phyloP scores from a whole-genome alignment of 2,329 filamentous ascomycete genomes.

The Colletotrichum noveboracense region DNA sequence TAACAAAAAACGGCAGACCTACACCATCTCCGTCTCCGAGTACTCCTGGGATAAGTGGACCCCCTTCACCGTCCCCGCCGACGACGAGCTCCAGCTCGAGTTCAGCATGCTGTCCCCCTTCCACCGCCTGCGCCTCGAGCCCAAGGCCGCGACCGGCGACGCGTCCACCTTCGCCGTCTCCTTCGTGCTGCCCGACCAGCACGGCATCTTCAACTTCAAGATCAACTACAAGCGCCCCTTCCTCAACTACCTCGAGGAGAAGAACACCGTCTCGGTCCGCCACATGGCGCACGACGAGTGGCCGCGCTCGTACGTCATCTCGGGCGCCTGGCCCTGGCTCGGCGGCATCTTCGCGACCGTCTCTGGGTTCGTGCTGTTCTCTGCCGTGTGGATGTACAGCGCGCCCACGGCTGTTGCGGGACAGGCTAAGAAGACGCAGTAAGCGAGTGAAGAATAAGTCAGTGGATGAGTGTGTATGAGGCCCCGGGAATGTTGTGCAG shows the following conservation, averaged over 20 bases:
- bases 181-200: slow-evolving; percentile 92
- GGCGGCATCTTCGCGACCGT: slow-evolving; percentile 85
- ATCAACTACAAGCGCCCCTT: slow-evolving; percentile 98
- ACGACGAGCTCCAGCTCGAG: slow-evolving; percentile 87
- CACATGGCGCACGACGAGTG: slow-evolving; percentile 99
- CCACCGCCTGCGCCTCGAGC: slow-evolving; percentile 79
- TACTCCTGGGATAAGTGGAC: slow-evolving; percentile 76
- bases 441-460: slow-evolving; percentile 1
- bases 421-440: slow-evolving; percentile 54
- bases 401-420: slow-evolving; percentile 45
- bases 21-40: slow-evolving; percentile 88
- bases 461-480: neutral
- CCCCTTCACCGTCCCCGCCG: slow-evolving; percentile 73
- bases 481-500: neutral
- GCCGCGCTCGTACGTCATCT: slow-evolving; percentile 88
- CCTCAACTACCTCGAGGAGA: slow-evolving; percentile 88
- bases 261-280: slow-evolving; percentile 90
- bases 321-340: slow-evolving; percentile 93
- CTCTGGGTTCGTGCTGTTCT: slow-evolving; percentile 83
- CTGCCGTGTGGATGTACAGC: slow-evolving; percentile 84
- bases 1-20: slow-evolving; percentile 64
- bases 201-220: slow-evolving; percentile 98
- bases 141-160: slow-evolving; percentile 63
- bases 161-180: slow-evolving; percentile 75
- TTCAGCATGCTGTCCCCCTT: slow-evolving; percentile 99